These are phyloP conservation scores for Monosporascus sp. DNA, from an alignment of 2,329 filamentous ascomycete species.

Conservation along the genomic window DNA sequence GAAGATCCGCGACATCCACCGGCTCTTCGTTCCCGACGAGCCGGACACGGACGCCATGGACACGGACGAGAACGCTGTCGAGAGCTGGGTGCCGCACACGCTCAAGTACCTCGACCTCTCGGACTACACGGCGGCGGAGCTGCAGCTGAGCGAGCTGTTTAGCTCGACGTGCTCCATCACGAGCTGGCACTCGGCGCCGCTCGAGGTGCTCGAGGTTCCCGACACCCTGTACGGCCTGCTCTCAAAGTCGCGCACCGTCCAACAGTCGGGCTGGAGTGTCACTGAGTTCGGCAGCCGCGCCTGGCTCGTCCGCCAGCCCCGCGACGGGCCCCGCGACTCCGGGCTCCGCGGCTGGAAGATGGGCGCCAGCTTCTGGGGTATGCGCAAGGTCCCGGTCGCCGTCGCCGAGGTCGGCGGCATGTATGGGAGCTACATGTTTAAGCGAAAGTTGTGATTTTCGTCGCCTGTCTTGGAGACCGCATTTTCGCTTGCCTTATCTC, in stretches of 20 bases:
- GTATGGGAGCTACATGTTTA: conserved; percentile 71
- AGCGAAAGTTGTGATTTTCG: conserved; percentile 43
- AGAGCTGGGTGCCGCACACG: conserved; percentile 48
- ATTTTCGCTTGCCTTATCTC: too few species aligned
- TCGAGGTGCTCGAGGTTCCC: conserved; percentile 71
- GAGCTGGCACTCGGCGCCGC: conserved; percentile 54
- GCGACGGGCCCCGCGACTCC: conserved; percentile 43
- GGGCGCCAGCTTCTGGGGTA: conserved; percentile 79
- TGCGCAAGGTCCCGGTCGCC: conserved; percentile 87
- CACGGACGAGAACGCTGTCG: conserved; percentile 26
- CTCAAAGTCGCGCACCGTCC: conserved; percentile 56
- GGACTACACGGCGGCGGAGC: conserved; percentile 58
- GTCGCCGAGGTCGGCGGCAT: conserved; percentile 89
- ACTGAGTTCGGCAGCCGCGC: conserved; percentile 62
- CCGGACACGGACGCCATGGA: conserved; percentile 18
- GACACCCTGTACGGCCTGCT: conserved; percentile 62
- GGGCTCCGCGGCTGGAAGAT: conserved; percentile 70
- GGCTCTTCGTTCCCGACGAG: conserved; percentile 52
- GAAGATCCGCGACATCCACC: conserved; percentile 58
- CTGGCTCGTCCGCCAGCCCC: conserved; percentile 56
- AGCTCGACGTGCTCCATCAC: conserved; percentile 50
- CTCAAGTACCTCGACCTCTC: conserved; percentile 74
- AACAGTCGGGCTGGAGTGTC: conserved; percentile 62
- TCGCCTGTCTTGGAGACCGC: too few species aligned
- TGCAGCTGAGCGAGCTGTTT: conserved; percentile 52